phyloP scores from a whole-genome alignment of 345 rosid genomes.

The Lumnitzera racemosa region DNA sequence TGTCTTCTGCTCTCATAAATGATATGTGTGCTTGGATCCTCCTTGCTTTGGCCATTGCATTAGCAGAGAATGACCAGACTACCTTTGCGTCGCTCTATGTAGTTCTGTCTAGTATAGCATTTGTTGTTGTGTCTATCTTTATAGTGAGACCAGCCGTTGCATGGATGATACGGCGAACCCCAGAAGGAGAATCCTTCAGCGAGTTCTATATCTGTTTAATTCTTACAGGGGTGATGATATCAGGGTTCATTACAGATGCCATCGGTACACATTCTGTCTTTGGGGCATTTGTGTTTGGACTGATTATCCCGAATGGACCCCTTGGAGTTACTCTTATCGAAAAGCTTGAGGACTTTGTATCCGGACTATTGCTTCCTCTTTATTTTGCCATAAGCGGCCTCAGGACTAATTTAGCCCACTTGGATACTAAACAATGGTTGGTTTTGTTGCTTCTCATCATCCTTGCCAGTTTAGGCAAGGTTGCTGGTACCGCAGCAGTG shows the following conservation, averaged over 20 bases:
- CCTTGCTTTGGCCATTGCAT: slow-evolving; percentile 68
- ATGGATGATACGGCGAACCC: slow-evolving; percentile 71
- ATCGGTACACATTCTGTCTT: slow-evolving; percentile 92
- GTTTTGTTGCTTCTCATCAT: slow-evolving; percentile 34
- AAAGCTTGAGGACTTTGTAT: slow-evolving; percentile 90
- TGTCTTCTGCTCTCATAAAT: slow-evolving; percentile 88
- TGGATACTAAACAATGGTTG: slow-evolving; percentile 44
- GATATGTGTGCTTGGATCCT: slow-evolving; percentile 94
- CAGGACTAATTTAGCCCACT: slow-evolving; percentile 48
- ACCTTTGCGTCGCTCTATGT: slow-evolving; percentile 73
- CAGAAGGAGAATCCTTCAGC: slow-evolving; percentile 82
- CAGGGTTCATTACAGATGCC: slow-evolving; percentile 87
- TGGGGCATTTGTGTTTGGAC: slow-evolving; percentile 90
- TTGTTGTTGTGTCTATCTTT: slow-evolving; percentile 43
- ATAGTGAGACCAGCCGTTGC: slow-evolving; percentile 56
- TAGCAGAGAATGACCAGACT: slow-evolving; percentile 48
- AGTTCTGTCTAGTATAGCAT: slow-evolving; percentile 46
- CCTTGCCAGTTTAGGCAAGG: slow-evolving; percentile 62
- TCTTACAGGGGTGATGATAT: slow-evolving; percentile 90
- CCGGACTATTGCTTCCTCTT: slow-evolving; percentile 90
- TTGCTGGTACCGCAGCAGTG: slow-evolving; percentile 53
- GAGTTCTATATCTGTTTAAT: slow-evolving; percentile 77
- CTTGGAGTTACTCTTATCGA: slow-evolving; percentile 83
- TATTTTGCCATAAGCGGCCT: slow-evolving; percentile 94
- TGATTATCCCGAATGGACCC: slow-evolving; percentile 85